A percentile compares a stretch with the other conserved stretches of the same genome.
phyloP scores from a whole-genome alignment of 768 basidiomycete species.

The Hygrophoropsis aurantiaca region DNA sequence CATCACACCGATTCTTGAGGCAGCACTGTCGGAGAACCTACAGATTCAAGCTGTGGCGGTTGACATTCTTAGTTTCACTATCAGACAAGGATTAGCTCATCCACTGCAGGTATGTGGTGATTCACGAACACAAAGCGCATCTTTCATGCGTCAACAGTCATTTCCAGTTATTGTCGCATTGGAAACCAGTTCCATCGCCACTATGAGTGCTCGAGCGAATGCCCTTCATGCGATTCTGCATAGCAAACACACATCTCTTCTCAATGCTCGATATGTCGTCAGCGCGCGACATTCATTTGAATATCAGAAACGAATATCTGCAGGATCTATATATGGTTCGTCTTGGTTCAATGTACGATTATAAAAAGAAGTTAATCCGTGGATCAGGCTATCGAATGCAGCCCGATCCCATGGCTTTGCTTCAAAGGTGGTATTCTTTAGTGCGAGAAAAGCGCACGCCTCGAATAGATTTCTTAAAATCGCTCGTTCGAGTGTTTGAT shows the following conservation, averaged over 20 bases:
- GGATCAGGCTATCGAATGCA: constrained; percentile 71
- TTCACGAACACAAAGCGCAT: constrained; percentile 1
- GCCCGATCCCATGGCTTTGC: constrained; percentile 66
- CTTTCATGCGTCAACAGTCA: constrained; percentile 48
- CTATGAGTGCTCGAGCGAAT: constrained; percentile 72
- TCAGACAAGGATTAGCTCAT: constrained; percentile 94
- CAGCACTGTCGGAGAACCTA: constrained; percentile 68
- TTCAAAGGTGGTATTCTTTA: constrained; percentile 89
- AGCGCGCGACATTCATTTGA: constrained; percentile 81
- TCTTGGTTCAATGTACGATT: background rate
- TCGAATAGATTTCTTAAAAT: constrained; percentile 84
- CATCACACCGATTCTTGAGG: constrained; percentile 74
- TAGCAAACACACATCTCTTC: constrained; percentile 83
- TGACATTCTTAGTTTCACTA: constrained; percentile 89
- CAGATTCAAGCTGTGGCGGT: constrained; percentile 82
- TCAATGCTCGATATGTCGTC: constrained; percentile 81
- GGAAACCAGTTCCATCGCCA: constrained; percentile 73
- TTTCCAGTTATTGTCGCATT: constrained; percentile 90
- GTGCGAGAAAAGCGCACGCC: constrained; percentile 87
- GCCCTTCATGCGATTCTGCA: constrained; percentile 81
- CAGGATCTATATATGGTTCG: constrained; percentile 55
- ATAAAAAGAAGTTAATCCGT: no score
- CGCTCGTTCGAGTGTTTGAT: constrained; percentile 81
- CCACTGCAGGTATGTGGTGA: constrained; percentile 73
- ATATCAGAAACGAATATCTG: constrained; percentile 67